Conservation (phyloP, 768 basidiomycete genomes). For the Podaxis carcinomalis region DNA sequence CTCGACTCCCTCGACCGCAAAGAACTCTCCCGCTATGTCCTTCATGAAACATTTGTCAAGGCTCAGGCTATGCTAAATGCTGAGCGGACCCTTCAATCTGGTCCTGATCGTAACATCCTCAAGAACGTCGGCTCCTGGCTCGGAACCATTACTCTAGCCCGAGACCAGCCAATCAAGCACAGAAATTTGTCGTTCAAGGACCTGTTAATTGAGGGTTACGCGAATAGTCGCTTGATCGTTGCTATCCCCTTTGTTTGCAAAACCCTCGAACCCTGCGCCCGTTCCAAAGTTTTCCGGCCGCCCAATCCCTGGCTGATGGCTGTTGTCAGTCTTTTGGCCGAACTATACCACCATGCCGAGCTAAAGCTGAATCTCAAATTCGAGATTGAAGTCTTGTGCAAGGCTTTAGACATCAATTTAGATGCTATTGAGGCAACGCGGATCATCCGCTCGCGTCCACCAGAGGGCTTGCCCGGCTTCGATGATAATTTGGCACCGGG, state of each 20-base stretch:
- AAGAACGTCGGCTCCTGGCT: slow-evolving; percentile 97
- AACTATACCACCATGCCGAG: slow-evolving; percentile 97
- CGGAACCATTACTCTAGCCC: slow-evolving; percentile 88
- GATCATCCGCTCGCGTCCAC: slow-evolving; percentile 73
- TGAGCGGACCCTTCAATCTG: slow-evolving; percentile 82
- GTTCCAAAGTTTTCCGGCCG: slow-evolving; percentile 89
- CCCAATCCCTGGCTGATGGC: slow-evolving; percentile 99
- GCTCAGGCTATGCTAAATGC: slow-evolving; percentile 84
- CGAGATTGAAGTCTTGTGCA: slow-evolving; percentile 97
- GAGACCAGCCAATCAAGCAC: slow-evolving; percentile 89
- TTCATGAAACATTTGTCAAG: slow-evolving; percentile 94
- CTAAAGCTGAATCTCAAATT: slow-evolving; percentile 96
- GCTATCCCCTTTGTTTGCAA: slow-evolving; percentile 99
- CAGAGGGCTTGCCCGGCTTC: slow-evolving; percentile 60
- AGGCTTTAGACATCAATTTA: slow-evolving; percentile 82
- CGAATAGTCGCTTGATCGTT: slow-evolving; percentile 84
- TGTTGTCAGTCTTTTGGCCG: slow-evolving; percentile 84
- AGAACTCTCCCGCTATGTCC: slow-evolving; percentile 64
- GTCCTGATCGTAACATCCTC: slow-evolving; percentile 78
- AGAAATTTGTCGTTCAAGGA: slow-evolving; percentile 97
- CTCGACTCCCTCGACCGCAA: slow-evolving; percentile 77
- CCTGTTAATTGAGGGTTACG: slow-evolving; percentile 93
- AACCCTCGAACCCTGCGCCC: slow-evolving; percentile 84
- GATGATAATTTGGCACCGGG: slow-evolving; percentile 37
- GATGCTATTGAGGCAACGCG: slow-evolving; percentile 81